A percentile compares a stretch with the other conserved stretches of the same genome.
phyloP scores from a whole-genome alignment of 495 filamentous ascomycete genomes.

The Cudoniella acicularis region DNA sequence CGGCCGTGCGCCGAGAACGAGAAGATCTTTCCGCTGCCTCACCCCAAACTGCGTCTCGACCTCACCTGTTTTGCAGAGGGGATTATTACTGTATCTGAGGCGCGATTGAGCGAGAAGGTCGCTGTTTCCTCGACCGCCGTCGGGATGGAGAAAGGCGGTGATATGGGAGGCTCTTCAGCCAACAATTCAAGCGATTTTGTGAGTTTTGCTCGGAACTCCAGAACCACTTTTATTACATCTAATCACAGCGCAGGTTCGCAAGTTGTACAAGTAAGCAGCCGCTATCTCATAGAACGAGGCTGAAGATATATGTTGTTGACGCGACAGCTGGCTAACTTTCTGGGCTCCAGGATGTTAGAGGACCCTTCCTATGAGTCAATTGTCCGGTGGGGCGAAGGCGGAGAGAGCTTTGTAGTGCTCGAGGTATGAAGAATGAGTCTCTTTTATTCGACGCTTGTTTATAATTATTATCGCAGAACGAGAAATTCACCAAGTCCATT shows the following conservation, averaged over 20 bases:
- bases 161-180: conserved; percentile 21
- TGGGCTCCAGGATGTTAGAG: conserved; percentile 82
- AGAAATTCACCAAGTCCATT: conserved; percentile 97
- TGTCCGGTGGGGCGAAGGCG: conserved; percentile 91
- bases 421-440: conserved; percentile 71
- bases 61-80: too few species aligned
- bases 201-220: conserved; percentile 10
- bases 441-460: too few species aligned
- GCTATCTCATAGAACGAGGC: not conserved
- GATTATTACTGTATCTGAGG: too few species aligned
- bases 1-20: not conserved
- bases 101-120: not conserved
- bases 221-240: conserved; percentile 1
- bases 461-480: too few species aligned
- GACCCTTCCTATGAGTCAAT: conserved; percentile 89
- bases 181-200: conserved; percentile 32
- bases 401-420: conserved; percentile 94
- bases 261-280: conserved; percentile 85
- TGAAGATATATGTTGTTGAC: not conserved
- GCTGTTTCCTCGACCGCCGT: not conserved
- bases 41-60: not conserved
- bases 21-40: too few species aligned
- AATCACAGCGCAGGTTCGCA: conserved; percentile 69
- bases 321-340: conserved; percentile 23
- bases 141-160: conserved; percentile 23